Evolutionary conservation across 805 yeast genomes (phyloP).

Genomic region (Candida namnaoensis): DNA sequence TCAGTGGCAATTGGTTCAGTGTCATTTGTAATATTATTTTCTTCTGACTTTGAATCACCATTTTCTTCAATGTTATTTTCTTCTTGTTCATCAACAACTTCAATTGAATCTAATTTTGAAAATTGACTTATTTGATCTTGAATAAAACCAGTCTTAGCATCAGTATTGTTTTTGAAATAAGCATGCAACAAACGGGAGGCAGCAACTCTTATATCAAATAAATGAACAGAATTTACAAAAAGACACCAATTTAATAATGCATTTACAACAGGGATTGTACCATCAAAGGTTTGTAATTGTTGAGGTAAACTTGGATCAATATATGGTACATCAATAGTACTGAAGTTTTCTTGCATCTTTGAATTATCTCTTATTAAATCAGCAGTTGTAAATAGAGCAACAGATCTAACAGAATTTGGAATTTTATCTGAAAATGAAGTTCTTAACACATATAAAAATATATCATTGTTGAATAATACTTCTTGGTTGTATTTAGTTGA

Average conservation of each 20-base stretch:
- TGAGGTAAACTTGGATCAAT: constrained; percentile 62
- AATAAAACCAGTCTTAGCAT: constrained; percentile 54
- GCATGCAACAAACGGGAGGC: constrained; percentile 60
- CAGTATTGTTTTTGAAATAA: constrained; percentile 55
- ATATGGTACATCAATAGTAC: constrained; percentile 86
- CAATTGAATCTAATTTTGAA: constrained; percentile 19
- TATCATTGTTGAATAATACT: constrained; percentile 48
- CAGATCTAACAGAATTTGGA: constrained; percentile 57
- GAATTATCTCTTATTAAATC: constrained; percentile 64
- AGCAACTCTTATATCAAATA: constrained; percentile 74
- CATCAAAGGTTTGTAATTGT: constrained; percentile 18
- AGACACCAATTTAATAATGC: constrained; percentile 82
- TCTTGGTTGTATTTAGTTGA: constrained; percentile 53
- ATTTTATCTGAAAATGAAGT: constrained; percentile 62
- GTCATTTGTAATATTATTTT: too few species aligned
- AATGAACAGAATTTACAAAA: constrained; percentile 70
- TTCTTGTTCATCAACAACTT: too few species aligned
- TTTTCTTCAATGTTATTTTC: too few species aligned
- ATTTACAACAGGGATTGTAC: constrained; percentile 55
- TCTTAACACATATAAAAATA: constrained; percentile 57
- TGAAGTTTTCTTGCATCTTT: constrained; percentile 60
- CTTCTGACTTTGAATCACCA: too few species aligned
- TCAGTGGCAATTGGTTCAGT: too few species aligned
- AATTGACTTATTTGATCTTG: constrained; percentile 47
- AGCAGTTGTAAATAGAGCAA: constrained; percentile 68